phyloP scores from a whole-genome alignment of 2,329 filamentous ascomycete genomes.

The Xylariaceae sp. region DNA sequence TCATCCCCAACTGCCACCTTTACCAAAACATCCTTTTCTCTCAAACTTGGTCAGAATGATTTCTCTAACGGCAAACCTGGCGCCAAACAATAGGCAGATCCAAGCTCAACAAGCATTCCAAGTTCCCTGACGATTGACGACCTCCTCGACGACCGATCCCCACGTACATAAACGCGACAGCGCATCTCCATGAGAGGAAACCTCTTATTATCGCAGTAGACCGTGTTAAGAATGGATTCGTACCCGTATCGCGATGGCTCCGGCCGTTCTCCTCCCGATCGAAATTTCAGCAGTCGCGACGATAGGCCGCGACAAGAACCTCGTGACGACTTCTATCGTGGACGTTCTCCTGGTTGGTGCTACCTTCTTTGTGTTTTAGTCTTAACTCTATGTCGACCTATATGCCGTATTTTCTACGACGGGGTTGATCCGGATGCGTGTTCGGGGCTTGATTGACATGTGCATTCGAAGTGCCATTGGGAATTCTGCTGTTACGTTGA shows the following conservation, averaged over 20 bases:
- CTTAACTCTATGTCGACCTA: slow-evolving; percentile 3
- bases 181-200: slow-evolving; percentile 18
- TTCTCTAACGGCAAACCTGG: slow-evolving; percentile 55
- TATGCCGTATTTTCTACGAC: background rate
- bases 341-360: slow-evolving; percentile 66
- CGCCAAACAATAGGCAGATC: slow-evolving; percentile 46
- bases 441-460: too few species aligned
- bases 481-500: too few species aligned
- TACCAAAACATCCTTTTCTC: slow-evolving; percentile 20
- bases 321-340: slow-evolving; percentile 60
- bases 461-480: too few species aligned
- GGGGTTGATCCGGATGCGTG: background rate
- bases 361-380: slow-evolving; percentile 4
- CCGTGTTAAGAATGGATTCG: slow-evolving; percentile 45
- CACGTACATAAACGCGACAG: background rate
- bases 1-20: slow-evolving; percentile 19
- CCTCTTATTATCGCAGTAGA: slow-evolving; percentile 3
- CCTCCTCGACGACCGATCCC: slow-evolving; percentile 15
- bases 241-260: slow-evolving; percentile 52
- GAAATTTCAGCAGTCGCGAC: slow-evolving; percentile 49
- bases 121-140: slow-evolving; percentile 25
- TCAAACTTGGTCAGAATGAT: slow-evolving; percentile 39
- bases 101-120: slow-evolving; percentile 19
- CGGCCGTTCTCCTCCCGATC: slow-evolving; percentile 51
- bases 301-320: slow-evolving; percentile 52